Base-by-base conservation (phyloP, 768 basidiomycete species). In the Lactarius vividus region DNA sequence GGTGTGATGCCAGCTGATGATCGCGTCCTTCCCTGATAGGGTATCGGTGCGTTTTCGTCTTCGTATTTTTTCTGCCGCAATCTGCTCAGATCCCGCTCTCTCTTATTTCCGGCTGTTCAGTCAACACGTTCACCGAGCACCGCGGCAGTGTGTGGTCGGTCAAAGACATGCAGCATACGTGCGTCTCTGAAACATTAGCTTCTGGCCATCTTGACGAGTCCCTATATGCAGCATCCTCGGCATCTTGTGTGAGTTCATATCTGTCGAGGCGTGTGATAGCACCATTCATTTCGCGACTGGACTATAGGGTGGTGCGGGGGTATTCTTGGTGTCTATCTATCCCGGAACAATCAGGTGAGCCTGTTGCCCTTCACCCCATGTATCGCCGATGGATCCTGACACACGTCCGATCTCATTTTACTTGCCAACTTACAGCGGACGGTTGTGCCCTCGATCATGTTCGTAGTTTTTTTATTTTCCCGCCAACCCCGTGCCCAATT, bases 91-190 rank as follows among this genome's bases (percentile, higher is more conserved):
- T 40, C 16, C 5, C 64, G 16, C 28, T 46, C 31, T 40, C 26
- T 59, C 40, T 54, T 64, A 57, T 57, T 62, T 35, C 26, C 44
- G 59, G 23, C 52, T 20, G 20, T 29, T 31, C 71, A 85, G 89
- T 97, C 63, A 96, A 97, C 70, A 96, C 94, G 0, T 96, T 96
- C 74, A 96, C 94, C 0, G 92, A 94, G 72, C 94, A 97, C 73
- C 89, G 86, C 57, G 91, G 92, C 9, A 82, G 81, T 23, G 74
- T 71, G 0, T 96, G 95, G 95, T 89, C 87, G 2, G 89, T 88
- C 61, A 95, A 96, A 75, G 95, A 96, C 75, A 91, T 95, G 91
- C 94, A 96, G 72, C 94, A 96, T 75, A 94, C 92, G 87, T 92
- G 73, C 69, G 89, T 81, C 7, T 52, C 35, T 54, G 54, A 55